Evolutionary conservation across 148 eudicot genomes (phyloP).

Genomic region (Beta vulgaris): DNA sequence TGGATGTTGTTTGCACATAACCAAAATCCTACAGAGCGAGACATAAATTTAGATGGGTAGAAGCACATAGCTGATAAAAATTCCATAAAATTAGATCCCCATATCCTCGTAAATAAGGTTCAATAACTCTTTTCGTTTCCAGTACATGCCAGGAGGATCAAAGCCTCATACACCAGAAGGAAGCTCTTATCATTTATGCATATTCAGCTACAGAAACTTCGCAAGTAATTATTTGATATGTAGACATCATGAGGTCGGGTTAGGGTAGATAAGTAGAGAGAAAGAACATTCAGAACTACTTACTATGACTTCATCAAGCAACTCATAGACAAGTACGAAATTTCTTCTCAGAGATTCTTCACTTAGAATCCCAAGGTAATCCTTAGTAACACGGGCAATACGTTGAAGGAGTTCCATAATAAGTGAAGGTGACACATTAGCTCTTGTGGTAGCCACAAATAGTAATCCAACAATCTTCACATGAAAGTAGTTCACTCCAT

Average conservation of each 20-base stretch:
- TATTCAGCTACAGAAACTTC: neutral
- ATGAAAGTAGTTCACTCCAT: slow-evolving; percentile 96
- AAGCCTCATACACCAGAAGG: neutral
- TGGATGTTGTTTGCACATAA: slow-evolving; percentile 93
- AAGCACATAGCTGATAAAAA: neutral
- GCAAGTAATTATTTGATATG: neutral
- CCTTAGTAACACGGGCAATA: slow-evolving; percentile 89
- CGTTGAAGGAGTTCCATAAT: slow-evolving; percentile 91
- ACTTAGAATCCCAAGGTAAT: slow-evolving; percentile 91
- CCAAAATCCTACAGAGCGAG: slow-evolving; percentile 74
- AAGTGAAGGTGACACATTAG: slow-evolving; percentile 80
- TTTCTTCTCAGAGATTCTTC: slow-evolving; percentile 88
- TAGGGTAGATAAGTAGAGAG: neutral
- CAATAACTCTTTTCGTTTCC: neutral
- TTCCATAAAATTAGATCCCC: neutral
- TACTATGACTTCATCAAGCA: slow-evolving; percentile 94
- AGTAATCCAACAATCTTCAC: slow-evolving; percentile 90
- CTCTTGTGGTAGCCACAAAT: slow-evolving; percentile 94
- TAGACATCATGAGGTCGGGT: neutral
- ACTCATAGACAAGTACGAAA: slow-evolving; percentile 92
- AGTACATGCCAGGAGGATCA: neutral
- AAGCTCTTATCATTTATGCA: neutral
- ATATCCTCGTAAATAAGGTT: neutral
- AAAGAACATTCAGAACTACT: slow-evolving; percentile 33
- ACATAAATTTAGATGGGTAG: slow-evolving; percentile 1